A percentile compares a stretch with the other conserved stretches of the same genome.
phyloP scores from a whole-genome alignment of 495 filamentous ascomycete genomes.

The Cenococcum geophilum region DNA sequence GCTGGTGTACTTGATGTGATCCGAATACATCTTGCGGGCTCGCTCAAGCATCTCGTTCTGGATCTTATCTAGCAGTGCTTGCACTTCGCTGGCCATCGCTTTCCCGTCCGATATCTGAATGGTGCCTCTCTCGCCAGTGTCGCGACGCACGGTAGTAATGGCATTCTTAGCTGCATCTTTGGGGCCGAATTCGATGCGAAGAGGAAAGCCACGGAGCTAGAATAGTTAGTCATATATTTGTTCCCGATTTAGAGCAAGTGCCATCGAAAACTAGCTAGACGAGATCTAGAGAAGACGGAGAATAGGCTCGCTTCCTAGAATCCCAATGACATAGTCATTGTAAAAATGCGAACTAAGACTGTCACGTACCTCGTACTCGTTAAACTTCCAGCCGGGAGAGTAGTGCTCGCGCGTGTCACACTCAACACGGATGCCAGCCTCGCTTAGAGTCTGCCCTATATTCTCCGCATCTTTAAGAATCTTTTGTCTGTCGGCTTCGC shows the following conservation, averaged over 20 bases:
- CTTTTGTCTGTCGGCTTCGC: constrained; percentile 2
- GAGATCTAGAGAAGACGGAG: too few relatives aligned
- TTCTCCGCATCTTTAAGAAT: background rate
- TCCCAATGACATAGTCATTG: too few relatives aligned
- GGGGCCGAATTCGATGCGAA: constrained; percentile 3
- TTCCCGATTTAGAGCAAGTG: too few relatives aligned
- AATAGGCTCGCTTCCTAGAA: too few relatives aligned
- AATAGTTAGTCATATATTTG: too few relatives aligned
- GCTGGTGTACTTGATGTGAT: constrained; percentile 9
- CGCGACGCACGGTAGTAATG: background rate
- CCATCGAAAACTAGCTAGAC: too few relatives aligned
- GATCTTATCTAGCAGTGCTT: constrained; percentile 4
- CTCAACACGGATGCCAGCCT: constrained; percentile 3
- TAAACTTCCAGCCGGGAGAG: constrained; percentile 7
- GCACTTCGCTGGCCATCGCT: background rate
- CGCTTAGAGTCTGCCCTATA: background rate
- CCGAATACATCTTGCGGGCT: constrained; percentile 1
- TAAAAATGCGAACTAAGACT: too few relatives aligned
- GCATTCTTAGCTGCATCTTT: constrained; percentile 1
- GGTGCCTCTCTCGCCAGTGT: background rate
- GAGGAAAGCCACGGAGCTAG: constrained; percentile 9
- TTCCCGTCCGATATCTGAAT: background rate
- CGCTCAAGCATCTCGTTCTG: constrained; percentile 9
- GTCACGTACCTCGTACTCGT: constrained; percentile 10
- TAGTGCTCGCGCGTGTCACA: constrained; percentile 6